These are phyloP conservation scores for Raffaelea ambrosiae DNA, from an alignment of 2,329 filamentous ascomycete species.

Conservation along the genomic window DNA sequence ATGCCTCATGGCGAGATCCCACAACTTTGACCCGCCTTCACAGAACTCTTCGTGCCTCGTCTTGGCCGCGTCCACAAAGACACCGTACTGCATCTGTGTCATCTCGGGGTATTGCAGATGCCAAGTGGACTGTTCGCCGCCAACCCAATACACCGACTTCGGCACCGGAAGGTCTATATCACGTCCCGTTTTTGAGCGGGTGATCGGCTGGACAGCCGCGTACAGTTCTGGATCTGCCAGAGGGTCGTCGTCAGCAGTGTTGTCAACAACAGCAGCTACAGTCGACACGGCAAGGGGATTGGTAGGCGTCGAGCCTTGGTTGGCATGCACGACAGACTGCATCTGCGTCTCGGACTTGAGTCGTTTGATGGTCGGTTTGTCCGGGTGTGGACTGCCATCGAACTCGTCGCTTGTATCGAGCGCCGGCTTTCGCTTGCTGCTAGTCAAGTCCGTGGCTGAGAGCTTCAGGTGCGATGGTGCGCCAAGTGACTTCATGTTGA, in stretches of 20 bases:
- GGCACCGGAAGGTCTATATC: constrained; percentile 49
- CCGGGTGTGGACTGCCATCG: constrained; percentile 21
- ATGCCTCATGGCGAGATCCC: constrained; percentile 49
- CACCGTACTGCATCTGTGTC: constrained; percentile 49
- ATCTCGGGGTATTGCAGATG: constrained; percentile 57
- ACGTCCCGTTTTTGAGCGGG: constrained; percentile 40
- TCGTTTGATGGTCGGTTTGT: constrained; percentile 45
- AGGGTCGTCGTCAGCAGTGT: constrained; percentile 23
- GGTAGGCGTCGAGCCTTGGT: neutral
- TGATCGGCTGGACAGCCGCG: constrained; percentile 39
- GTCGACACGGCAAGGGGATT: neutral
- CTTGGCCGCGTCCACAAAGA: constrained; percentile 43
- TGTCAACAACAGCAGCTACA: constrained; percentile 21
- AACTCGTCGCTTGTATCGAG: constrained; percentile 44
- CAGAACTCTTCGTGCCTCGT: constrained; percentile 44
- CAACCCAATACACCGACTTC: constrained; percentile 51
- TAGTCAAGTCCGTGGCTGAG: constrained; percentile 25
- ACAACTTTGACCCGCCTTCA: constrained; percentile 41
- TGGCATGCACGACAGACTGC: constrained; percentile 12
- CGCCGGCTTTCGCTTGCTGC: constrained; percentile 49
- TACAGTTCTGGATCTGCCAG: constrained; percentile 38
- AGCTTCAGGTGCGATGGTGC: constrained; percentile 15
- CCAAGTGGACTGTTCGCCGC: constrained; percentile 44
- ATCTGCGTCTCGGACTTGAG: constrained; percentile 41
- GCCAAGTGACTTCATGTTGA: constrained; percentile 32